Percentiles rank a stretch among this genome's conserved stretches.
phyloP scores from a whole-genome alignment of 1,139 yeast genomes.

The Candida freyschussii region DNA sequence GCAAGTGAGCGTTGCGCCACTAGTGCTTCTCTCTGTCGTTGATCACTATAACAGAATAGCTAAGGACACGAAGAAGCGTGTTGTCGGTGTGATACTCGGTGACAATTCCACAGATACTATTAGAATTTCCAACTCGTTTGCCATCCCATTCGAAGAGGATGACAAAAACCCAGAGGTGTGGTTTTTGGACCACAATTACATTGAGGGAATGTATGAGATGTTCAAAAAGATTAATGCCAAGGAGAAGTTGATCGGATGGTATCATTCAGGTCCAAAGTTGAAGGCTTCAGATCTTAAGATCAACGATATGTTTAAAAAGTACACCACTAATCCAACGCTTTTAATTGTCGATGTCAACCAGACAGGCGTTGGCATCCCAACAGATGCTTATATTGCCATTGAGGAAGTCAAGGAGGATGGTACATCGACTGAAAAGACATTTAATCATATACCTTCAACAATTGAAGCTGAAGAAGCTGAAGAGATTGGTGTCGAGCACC shows the following conservation, averaged over 20 bases:
- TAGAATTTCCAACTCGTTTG: conserved; percentile 72
- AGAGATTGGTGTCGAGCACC: conserved; percentile 97
- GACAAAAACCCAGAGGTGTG: conserved; percentile 90
- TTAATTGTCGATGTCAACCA: conserved; percentile 92
- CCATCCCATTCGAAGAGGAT: conserved; percentile 96
- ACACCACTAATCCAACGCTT: conserved; percentile 76
- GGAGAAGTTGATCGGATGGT: conserved; percentile 96
- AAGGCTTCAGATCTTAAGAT: conserved; percentile 85
- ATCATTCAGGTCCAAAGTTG: conserved; percentile 94
- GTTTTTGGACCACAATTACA: conserved; percentile 95
- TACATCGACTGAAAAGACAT: conserved; percentile 88
- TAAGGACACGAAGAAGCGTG: conserved; percentile 68
- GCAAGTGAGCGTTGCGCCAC: conserved; percentile 88
- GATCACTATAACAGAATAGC: conserved; percentile 92
- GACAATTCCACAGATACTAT: conserved; percentile 54
- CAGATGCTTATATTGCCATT: conserved; percentile 90
- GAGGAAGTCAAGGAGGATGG: conserved; percentile 98
- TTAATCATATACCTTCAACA: conserved; percentile 85
- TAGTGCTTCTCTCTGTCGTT: conserved; percentile 88
- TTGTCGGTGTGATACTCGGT: conserved; percentile 91
- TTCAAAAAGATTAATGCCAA: conserved; percentile 95
- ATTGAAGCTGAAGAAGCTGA: conserved; percentile 99
- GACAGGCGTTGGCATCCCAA: conserved; percentile 78
- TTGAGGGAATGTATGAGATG: conserved; percentile 97
- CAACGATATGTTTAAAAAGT: conserved; percentile 82